phyloP scores from a whole-genome alignment of 1,139 yeast species.

The Candida albicans region DNA sequence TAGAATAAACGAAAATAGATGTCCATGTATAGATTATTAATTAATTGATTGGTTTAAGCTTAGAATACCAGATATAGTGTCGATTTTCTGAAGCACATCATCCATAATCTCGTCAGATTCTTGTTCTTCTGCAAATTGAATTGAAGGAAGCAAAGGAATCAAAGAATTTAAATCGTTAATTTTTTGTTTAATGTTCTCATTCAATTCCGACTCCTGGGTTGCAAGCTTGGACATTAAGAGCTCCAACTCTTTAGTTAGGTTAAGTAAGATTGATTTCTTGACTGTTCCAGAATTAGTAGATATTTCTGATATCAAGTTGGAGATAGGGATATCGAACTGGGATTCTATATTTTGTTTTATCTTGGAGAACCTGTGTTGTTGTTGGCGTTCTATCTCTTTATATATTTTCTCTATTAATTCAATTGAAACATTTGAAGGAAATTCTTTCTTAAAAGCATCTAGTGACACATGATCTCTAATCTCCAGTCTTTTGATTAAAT shows the following conservation, averaged over 20 bases:
- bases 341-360: slow-evolving; percentile 19
- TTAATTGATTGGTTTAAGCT: not conserved
- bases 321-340: slow-evolving; percentile 27
- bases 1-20: not conserved
- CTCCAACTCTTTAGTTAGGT: slow-evolving; percentile 6
- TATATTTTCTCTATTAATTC: slow-evolving; percentile 15
- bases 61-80: slow-evolving; percentile 8
- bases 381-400: slow-evolving; percentile 21
- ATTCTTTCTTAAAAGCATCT: slow-evolving; percentile 13
- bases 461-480: slow-evolving; percentile 10
- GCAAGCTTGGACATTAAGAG: slow-evolving; percentile 1
- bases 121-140: slow-evolving; percentile 1
- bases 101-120: slow-evolving; percentile 6
- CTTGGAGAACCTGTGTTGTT: slow-evolving; percentile 15
- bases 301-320: slow-evolving; percentile 6
- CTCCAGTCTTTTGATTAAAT: slow-evolving; percentile 15
- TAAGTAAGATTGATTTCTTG: slow-evolving; percentile 3
- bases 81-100: slow-evolving; percentile 15
- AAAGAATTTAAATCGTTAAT: slow-evolving; percentile 5
- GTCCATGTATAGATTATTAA: slow-evolving; percentile 6
- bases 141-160: slow-evolving; percentile 1
- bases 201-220: slow-evolving; percentile 11
- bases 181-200: slow-evolving; percentile 13
- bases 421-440: slow-evolving; percentile 10
- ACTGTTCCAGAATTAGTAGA: not conserved